Evolutionary conservation across 169 alveolate genomes (phyloP).

Genomic region (Plasmodium yoelii): DNA sequence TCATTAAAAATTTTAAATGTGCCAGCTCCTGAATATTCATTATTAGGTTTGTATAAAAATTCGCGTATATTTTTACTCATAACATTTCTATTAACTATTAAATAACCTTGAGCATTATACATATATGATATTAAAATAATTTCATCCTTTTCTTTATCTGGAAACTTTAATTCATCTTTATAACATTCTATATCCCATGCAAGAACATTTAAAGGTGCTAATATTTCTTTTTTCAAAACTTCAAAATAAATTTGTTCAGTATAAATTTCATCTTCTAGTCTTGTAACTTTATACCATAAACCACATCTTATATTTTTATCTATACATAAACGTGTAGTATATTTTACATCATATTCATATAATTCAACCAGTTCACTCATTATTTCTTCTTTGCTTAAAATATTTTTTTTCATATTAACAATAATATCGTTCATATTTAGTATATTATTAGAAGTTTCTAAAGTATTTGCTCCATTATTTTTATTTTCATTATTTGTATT

Average conservation of each 20-base stretch:
- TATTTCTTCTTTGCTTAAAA: constrained; percentile 81
- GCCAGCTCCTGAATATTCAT: constrained; percentile 94
- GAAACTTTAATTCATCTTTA: constrained; percentile 98
- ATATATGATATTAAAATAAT: constrained; percentile 95
- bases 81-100: constrained; percentile 94
- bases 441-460: constrained; percentile 12
- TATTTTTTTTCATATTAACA: constrained; percentile 76
- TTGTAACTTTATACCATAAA: constrained; percentile 94
- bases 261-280: constrained; percentile 79
- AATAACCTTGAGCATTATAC: constrained; percentile 97
- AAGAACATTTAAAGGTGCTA: constrained; percentile 92
- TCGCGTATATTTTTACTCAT: constrained; percentile 95
- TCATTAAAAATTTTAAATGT: constrained; percentile 82
- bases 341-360: constrained; percentile 96
- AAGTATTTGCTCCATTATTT: not conserved
- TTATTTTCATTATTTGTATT: constrained; percentile 5
- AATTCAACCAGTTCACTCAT: constrained; percentile 91
- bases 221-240: constrained; percentile 81
- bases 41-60: constrained; percentile 96
- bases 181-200: constrained; percentile 99
- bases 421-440: constrained; percentile 57
- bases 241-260: constrained; percentile 68
- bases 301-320: constrained; percentile 96
- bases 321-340: constrained; percentile 94
- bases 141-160: constrained; percentile 94